A percentile compares a stretch with the other conserved stretches of the same genome.
These are phyloP conservation scores for Teunomyces pallodes DNA, from an alignment of 805 yeast species.

Conservation along the genomic window DNA sequence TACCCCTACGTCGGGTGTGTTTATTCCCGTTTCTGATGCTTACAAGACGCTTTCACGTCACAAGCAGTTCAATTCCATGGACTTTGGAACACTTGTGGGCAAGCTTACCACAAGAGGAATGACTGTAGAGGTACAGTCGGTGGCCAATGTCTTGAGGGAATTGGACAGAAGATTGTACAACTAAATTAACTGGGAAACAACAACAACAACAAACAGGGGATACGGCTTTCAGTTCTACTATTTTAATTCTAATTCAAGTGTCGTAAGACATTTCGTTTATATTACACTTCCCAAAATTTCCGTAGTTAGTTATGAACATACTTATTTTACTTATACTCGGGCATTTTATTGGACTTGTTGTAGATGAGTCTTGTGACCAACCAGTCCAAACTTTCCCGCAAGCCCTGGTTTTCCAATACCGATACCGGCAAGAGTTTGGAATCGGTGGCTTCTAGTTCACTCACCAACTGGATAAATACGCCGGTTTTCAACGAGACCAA, in stretches of 20 bases:
- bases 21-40: constrained; percentile 87
- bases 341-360: constrained; percentile 61
- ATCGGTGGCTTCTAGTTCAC: constrained; percentile 83
- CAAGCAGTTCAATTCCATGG: constrained; percentile 69
- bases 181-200: constrained; percentile 14
- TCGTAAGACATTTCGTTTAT: no score
- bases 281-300: no score
- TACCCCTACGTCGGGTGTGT: constrained; percentile 40
- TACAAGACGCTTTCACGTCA: constrained; percentile 83
- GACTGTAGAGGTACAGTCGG: constrained; percentile 90
- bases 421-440: constrained; percentile 86
- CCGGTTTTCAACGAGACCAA: constrained; percentile 67
- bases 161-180: constrained; percentile 66
- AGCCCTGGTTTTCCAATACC: constrained; percentile 81
- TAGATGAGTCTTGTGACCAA: constrained; percentile 66
- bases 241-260: not conserved
- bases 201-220: not conserved
- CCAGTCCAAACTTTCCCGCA: constrained; percentile 89
- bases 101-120: constrained; percentile 77
- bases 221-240: not conserved
- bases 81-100: constrained; percentile 70
- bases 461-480: constrained; percentile 79
- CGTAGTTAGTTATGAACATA: no score
- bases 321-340: constrained; percentile 41
- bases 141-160: constrained; percentile 79